phyloP scores from a whole-genome alignment of 805 yeast genomes.

The Starmera dryadoides region DNA sequence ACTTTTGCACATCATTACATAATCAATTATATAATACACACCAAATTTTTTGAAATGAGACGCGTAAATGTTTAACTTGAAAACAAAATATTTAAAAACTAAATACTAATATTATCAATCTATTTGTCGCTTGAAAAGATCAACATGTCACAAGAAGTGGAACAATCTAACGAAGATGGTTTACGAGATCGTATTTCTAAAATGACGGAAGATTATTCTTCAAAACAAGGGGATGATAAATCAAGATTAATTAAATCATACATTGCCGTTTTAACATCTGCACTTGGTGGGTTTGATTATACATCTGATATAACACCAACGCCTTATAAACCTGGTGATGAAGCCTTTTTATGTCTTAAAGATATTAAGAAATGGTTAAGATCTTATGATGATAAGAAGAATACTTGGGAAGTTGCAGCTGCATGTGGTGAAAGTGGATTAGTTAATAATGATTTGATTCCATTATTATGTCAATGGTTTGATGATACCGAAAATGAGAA shows the following conservation, averaged over 20 bases:
- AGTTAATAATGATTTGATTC: constrained; percentile 63
- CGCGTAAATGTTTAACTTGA: too few species aligned
- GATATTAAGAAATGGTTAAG: constrained; percentile 87
- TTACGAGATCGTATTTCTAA: not conserved
- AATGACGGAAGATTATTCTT: not conserved
- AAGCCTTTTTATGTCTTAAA: constrained; percentile 63
- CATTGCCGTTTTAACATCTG: constrained; percentile 74
- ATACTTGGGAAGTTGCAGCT: constrained; percentile 73
- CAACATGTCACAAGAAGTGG: not conserved
- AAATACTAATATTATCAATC: too few species aligned
- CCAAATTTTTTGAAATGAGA: too few species aligned
- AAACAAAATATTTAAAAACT: too few species aligned
- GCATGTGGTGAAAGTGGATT: constrained; percentile 80
- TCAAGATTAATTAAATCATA: constrained; percentile 43
- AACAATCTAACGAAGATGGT: not conserved
- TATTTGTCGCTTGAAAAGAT: too few species aligned
- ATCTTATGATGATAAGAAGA: constrained; percentile 67
- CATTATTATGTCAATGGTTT: constrained; percentile 73
- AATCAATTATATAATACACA: too few species aligned
- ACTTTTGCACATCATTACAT: too few species aligned
- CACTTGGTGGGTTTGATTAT: constrained; percentile 86
- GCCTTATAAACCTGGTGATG: constrained; percentile 78
- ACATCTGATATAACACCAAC: constrained; percentile 37
- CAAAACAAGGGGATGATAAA: not conserved
- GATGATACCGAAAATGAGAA: constrained; percentile 23